Evolutionary conservation across 257 asterid species (phyloP).

Genomic region (Voacanga thouarsii): DNA sequence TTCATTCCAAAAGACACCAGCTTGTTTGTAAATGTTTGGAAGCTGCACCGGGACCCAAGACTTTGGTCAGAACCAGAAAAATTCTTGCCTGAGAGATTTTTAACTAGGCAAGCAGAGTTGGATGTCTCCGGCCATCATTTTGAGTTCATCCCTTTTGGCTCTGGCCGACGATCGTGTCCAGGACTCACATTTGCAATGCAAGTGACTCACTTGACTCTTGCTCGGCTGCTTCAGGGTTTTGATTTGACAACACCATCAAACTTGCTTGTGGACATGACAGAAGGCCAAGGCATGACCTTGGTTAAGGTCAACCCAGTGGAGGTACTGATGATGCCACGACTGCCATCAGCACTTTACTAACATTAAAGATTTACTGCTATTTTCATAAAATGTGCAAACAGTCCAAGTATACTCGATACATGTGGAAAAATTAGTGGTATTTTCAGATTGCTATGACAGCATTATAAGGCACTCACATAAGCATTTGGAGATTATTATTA

Average conservation of each 20-base stretch:
- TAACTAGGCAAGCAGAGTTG: slow-evolving; percentile 31
- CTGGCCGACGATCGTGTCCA: slow-evolving; percentile 52
- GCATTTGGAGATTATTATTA: too few relatives aligned
- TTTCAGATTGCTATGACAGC: background rate
- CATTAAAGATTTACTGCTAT: background rate
- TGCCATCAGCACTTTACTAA: slow-evolving; percentile 18
- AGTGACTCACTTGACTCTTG: slow-evolving; percentile 41
- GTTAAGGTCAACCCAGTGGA: slow-evolving; percentile 40
- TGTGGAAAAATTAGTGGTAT: background rate
- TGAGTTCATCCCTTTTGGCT: slow-evolving; percentile 57
- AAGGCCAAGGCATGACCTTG: slow-evolving; percentile 43
- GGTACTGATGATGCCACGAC: slow-evolving; percentile 32
- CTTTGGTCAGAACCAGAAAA: slow-evolving; percentile 44
- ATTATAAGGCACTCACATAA: too few relatives aligned
- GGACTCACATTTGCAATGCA: slow-evolving; percentile 42
- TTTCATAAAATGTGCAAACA: background rate
- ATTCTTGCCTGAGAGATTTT: slow-evolving; percentile 48
- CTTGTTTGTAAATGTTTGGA: slow-evolving; percentile 39
- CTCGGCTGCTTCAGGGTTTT: slow-evolving; percentile 52
- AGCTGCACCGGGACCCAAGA: slow-evolving; percentile 48
- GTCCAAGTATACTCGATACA: background rate
- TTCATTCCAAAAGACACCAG: slow-evolving; percentile 37
- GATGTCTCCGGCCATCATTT: slow-evolving; percentile 40
- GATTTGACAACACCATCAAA: slow-evolving; percentile 24
- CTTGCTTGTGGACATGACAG: slow-evolving; percentile 44